Conservation (phyloP, 2,329 filamentous ascomycete genomes). For the Fusarium dlaminii region DNA sequence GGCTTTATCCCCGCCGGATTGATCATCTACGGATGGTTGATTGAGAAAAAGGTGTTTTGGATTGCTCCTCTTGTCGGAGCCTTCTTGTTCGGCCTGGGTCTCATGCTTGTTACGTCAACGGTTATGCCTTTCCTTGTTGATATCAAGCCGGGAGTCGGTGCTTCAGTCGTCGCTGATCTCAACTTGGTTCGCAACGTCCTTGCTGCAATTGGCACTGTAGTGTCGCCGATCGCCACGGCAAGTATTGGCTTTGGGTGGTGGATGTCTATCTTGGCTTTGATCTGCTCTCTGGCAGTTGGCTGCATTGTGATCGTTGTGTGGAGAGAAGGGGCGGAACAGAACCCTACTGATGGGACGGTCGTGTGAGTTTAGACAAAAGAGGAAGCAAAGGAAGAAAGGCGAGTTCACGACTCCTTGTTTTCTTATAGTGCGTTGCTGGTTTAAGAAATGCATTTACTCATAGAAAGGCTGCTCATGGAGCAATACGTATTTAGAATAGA, state of each 20-base stretch:
- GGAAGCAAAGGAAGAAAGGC: background rate
- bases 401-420: background rate
- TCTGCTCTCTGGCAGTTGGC: background rate
- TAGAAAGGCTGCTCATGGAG: background rate
- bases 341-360: rapidly evolving
- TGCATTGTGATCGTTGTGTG: background rate
- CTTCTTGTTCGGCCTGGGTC: background rate
- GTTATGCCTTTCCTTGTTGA: conserved; percentile 2
- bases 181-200: background rate
- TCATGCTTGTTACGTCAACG: background rate
- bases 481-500: background rate
- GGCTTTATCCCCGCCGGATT: background rate
- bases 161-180: background rate
- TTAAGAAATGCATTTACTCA: background rate
- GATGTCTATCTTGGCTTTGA: background rate
- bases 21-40: background rate
- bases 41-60: background rate
- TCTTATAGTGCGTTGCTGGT: background rate
- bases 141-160: background rate
- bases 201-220: background rate
- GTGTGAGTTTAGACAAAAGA: background rate
- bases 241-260: background rate
- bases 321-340: background rate
- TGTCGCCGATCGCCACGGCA: background rate
- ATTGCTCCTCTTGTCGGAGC: background rate